These are phyloP conservation scores for Morella rubra DNA, from an alignment of 306 rosid species.

Conservation along the genomic window DNA sequence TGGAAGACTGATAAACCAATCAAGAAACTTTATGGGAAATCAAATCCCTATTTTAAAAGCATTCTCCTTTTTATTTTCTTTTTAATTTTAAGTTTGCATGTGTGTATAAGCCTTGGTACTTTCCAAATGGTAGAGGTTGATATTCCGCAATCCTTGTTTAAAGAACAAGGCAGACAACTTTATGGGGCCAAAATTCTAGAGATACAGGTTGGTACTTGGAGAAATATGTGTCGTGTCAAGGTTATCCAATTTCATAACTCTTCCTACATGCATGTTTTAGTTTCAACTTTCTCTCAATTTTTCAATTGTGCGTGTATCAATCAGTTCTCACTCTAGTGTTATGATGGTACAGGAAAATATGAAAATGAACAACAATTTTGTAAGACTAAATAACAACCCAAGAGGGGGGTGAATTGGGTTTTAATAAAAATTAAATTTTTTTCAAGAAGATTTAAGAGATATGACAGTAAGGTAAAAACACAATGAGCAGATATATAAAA, in stretches of 20 bases:
- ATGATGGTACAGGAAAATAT: conserved; percentile 58
- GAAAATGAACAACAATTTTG: conserved; percentile 77
- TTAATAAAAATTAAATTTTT: too few relatives aligned
- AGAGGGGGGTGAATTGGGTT: too few relatives aligned
- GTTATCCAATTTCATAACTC: neutral
- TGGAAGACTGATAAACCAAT: neutral
- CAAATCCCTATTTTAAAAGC: neutral
- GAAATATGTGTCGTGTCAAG: conserved; percentile 4
- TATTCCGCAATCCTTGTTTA: conserved; percentile 82
- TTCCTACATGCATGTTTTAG: conserved; percentile 7
- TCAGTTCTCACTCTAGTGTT: conserved; percentile 14
- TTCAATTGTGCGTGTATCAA: neutral
- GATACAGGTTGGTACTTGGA: conserved; percentile 63
- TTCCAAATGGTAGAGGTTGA: conserved; percentile 86
- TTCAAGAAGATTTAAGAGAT: too few relatives aligned
- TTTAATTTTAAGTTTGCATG: neutral
- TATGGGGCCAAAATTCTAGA: conserved; percentile 84
- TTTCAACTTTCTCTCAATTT: neutral
- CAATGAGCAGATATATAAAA: too few relatives aligned
- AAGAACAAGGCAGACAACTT: conserved; percentile 94
- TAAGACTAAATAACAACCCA: too few relatives aligned
- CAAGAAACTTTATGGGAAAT: conserved; percentile 5
- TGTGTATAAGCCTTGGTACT: conserved; percentile 22
- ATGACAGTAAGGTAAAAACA: too few relatives aligned
- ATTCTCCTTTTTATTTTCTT: neutral